Percentiles rank a stretch among this genome's conserved stretches.
These are phyloP conservation scores for Phytophthora sp. DNA, from an alignment of 352 stramenopile species.

Conservation along the genomic window DNA sequence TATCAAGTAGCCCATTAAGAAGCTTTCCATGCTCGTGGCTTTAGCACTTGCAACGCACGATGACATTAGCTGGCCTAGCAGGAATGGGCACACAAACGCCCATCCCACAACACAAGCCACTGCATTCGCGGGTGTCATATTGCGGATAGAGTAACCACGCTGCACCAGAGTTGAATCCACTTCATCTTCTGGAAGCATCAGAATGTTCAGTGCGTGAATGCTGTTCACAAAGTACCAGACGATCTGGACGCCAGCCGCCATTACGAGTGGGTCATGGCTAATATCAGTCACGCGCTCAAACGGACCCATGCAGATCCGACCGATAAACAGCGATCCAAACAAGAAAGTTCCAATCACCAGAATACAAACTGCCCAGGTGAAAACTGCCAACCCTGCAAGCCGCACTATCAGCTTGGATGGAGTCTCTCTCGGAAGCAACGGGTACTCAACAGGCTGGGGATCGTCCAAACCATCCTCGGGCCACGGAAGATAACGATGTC, in stretches of 20 bases:
- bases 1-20: constrained; percentile 77
- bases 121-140: constrained; percentile 60
- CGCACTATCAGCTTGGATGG: constrained; percentile 64
- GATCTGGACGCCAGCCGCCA: constrained; percentile 77
- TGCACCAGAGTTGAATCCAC: constrained; percentile 62
- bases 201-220: constrained; percentile 58
- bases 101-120: constrained; percentile 66
- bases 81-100: constrained; percentile 69
- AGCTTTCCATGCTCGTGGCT: constrained; percentile 61
- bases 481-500: constrained; percentile 83
- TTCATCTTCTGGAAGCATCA: constrained; percentile 66
- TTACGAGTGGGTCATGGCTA: constrained; percentile 73
- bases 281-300: constrained; percentile 78
- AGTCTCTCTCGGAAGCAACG: constrained; percentile 57
- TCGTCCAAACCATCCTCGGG: constrained; percentile 84
- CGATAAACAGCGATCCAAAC: constrained; percentile 75
- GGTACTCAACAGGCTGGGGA: constrained; percentile 69
- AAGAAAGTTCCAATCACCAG: constrained; percentile 61
- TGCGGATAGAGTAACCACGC: constrained; percentile 76
- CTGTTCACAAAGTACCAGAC: constrained; percentile 78
- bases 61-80: constrained; percentile 70
- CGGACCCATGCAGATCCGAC: constrained; percentile 66
- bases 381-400: constrained; percentile 55
- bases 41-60: constrained; percentile 55
- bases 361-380: constrained; percentile 69